Conservation (phyloP, 805 yeast species). For the Myxozyma monticola region DNA sequence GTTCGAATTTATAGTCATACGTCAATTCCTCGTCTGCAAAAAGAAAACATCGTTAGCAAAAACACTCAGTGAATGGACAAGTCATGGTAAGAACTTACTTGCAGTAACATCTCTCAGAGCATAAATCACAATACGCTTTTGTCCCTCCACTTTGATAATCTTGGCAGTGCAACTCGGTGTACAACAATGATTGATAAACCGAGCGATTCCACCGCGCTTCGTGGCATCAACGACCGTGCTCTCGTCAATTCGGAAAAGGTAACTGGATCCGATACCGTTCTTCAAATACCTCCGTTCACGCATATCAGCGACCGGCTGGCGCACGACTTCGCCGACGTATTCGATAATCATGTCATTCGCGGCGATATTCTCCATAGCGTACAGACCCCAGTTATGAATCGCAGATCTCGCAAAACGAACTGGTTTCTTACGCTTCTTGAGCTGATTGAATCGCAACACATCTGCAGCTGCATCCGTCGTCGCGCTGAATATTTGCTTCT, state of each 20-base stretch:
- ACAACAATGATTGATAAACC: constrained; percentile 96
- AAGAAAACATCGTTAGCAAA: too few species aligned
- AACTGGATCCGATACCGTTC: constrained; percentile 94
- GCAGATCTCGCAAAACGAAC: constrained; percentile 97
- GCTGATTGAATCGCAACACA: constrained; percentile 76
- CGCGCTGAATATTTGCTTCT: constrained; percentile 58
- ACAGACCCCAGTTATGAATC: constrained; percentile 97
- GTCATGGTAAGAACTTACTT: constrained; percentile 52
- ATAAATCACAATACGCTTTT: constrained; percentile 89
- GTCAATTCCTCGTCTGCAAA: constrained; percentile 65
- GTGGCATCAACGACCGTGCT: constrained; percentile 96
- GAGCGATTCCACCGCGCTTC: constrained; percentile 93
- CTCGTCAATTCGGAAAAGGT: constrained; percentile 88
- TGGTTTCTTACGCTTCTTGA: constrained; percentile 86
- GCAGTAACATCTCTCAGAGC: constrained; percentile 85
- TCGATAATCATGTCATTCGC: constrained; percentile 97
- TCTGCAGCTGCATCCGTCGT: constrained; percentile 70
- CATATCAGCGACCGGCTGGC: constrained; percentile 92
- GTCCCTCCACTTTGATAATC: constrained; percentile 91
- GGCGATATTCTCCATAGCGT: constrained; percentile 93
- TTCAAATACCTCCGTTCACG: constrained; percentile 81
- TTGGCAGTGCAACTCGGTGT: constrained; percentile 97
- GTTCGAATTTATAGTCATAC: constrained; percentile 91
- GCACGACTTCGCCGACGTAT: constrained; percentile 90
- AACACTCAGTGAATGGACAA: not conserved